phyloP scores from a whole-genome alignment of 2,329 filamentous ascomycete species.

The Bretziella fagacearum region DNA sequence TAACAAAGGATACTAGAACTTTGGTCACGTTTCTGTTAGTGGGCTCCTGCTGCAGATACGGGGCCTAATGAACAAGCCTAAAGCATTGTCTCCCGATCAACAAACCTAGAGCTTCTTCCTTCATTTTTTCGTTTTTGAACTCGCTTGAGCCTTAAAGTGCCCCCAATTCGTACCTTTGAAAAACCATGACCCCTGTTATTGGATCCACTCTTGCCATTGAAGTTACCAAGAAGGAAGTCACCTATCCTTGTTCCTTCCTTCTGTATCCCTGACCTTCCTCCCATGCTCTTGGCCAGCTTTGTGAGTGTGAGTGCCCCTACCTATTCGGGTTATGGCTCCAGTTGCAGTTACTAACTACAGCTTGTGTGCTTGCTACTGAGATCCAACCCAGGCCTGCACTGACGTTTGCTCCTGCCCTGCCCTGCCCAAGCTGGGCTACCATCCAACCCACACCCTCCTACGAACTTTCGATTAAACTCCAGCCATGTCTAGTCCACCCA shows the following conservation, averaged over 20 bases:
- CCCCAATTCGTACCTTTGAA: background rate
- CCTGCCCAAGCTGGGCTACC: background rate
- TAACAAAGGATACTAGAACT: too few relatives aligned
- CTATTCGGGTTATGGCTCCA: background rate
- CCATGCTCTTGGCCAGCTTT: too few relatives aligned
- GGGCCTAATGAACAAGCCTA: background rate
- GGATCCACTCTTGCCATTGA: background rate
- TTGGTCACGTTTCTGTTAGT: too few relatives aligned
- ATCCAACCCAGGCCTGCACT: background rate
- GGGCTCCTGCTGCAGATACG: too few relatives aligned
- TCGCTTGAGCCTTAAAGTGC: background rate
- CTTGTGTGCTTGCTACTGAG: background rate
- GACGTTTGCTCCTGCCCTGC: background rate
- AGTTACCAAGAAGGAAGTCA: constrained; percentile 1
- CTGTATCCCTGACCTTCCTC: background rate
- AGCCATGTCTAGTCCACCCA: background rate
- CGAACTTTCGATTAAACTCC: constrained; percentile 1
- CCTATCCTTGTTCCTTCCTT: background rate
- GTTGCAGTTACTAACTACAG: background rate
- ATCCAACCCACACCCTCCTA: background rate
- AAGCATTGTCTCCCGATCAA: background rate
- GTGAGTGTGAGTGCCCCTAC: background rate
- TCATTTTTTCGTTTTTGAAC: background rate
- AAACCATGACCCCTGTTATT: background rate
- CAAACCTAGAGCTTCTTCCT: background rate